Base-by-base conservation (phyloP, 1,139 yeast species). In the Debaryomycetaceae sp. region DNA sequence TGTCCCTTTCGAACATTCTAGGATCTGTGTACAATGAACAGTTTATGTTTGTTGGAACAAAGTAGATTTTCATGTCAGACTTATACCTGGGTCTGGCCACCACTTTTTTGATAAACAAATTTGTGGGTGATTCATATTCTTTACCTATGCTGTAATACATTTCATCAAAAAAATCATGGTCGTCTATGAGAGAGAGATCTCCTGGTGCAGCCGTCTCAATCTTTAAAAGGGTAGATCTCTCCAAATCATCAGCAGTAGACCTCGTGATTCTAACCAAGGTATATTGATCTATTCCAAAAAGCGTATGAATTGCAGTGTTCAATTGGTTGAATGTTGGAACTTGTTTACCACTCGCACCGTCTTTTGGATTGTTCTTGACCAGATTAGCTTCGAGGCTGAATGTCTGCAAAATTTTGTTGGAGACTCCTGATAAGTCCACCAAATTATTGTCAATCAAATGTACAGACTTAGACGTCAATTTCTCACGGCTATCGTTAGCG, bases 201-300 rank as follows among this genome's bases (percentile, higher is more conserved):
- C 83, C 82, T 0, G 81, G 78, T 43, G 60, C 66, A 0, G 80
- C 78, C 1, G 81, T 73, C 52, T 78, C 83, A 38, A 78, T 58
- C 49, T 78, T 78, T 34, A 78, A 57, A 4, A 77, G 59, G 6
- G 70, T 64, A 9, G 79, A 69, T 1, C 81, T 80, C 17, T 76
- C 78, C 31, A 58, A 56, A 45, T 75, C 80, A 30, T 66, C 65
- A 5, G 80, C 74, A 5, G 81, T 76, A 1, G 81, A 77, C 42
- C 82, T 59, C 1, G 83, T 76, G 5, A 78, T 74, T 41, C 83
- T 58, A 6, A 78, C 63, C 19, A 78, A 50, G 0, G 80, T 65
- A 51, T 65, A 78, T 13, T 70, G 67, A 6, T 56, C 55, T 6
- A 65, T 39, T 1, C 69, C 68, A 50, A 77, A 78, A 7, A 75